Conservation (phyloP, 768 basidiomycete species). For the Tricholomella constricta region DNA sequence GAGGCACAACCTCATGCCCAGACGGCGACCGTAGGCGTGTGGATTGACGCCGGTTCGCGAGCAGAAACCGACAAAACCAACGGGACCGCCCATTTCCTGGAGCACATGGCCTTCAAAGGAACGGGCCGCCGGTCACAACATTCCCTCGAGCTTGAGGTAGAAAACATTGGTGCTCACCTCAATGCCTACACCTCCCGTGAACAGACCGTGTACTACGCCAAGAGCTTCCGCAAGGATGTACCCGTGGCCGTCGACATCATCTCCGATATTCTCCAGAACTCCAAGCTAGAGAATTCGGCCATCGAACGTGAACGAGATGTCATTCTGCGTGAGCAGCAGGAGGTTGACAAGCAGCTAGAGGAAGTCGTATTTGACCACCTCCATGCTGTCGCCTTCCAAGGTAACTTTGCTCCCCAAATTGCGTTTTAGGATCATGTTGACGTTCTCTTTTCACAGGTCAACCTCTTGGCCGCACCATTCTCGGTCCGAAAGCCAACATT, state of each 20-base stretch:
- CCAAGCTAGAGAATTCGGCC: slow-evolving; percentile 83
- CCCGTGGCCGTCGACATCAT: slow-evolving; percentile 92
- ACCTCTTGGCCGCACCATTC: slow-evolving; percentile 94
- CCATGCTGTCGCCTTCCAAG: slow-evolving; percentile 95
- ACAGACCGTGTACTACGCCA: slow-evolving; percentile 99
- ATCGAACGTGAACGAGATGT: slow-evolving; percentile 97
- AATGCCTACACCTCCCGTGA: slow-evolving; percentile 99
- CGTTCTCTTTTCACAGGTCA: slow-evolving; percentile 62
- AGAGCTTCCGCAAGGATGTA: slow-evolving; percentile 97
- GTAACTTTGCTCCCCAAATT: slow-evolving; percentile 46
- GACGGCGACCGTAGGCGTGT: slow-evolving; percentile 98
- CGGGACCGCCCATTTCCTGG: slow-evolving; percentile 98
- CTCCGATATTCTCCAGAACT: slow-evolving; percentile 96
- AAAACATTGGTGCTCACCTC: slow-evolving; percentile 95
- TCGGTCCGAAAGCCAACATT: slow-evolving; percentile 95
- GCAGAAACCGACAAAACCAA: slow-evolving; percentile 95
- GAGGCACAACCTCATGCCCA: slow-evolving; percentile 88
- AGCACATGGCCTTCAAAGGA: slow-evolving; percentile 99
- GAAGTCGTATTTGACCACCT: slow-evolving; percentile 99
- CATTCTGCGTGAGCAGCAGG: slow-evolving; percentile 95
- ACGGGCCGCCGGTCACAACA: slow-evolving; percentile 88
- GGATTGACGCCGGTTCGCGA: slow-evolving; percentile 98
- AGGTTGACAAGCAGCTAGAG: slow-evolving; percentile 98
- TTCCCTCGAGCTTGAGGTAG: slow-evolving; percentile 92
- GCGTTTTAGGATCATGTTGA: slow-evolving; percentile 11